Evolutionary conservation across 495 filamentous ascomycete species (phyloP).

Genomic region (Penicillium lagena): DNA sequence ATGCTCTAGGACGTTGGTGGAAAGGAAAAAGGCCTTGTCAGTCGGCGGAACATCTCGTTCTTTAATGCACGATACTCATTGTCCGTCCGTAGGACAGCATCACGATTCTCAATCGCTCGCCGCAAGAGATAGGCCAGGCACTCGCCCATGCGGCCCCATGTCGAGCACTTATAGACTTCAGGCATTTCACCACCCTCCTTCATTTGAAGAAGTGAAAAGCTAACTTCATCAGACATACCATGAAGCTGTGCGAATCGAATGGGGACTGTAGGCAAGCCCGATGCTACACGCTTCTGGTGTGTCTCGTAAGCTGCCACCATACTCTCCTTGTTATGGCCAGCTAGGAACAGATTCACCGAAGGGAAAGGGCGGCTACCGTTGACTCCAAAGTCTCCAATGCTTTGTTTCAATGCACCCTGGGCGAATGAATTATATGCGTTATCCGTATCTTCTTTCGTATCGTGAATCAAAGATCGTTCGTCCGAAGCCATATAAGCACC

Average conservation of each 20-base stretch:
- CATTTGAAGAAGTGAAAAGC: conserved; percentile 60
- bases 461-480: conserved; percentile 64
- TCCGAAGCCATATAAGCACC: conserved; percentile 83
- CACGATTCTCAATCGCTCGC: conserved; percentile 80
- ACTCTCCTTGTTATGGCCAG: conserved; percentile 34
- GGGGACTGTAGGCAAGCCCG: conserved; percentile 25
- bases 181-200: conserved; percentile 36
- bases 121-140: conserved; percentile 86
- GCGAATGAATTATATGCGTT: conserved; percentile 50
- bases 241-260: conserved; percentile 59
- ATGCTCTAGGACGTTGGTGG: neutral
- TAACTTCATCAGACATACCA: conserved; percentile 92
- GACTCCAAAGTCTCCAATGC: conserved; percentile 43
- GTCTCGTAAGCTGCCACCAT: conserved; percentile 26
- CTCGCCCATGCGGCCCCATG: conserved; percentile 79
- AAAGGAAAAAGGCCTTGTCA: conserved; percentile 17
- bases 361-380: conserved; percentile 15
- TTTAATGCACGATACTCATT: conserved; percentile 65
- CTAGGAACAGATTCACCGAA: conserved; percentile 34
- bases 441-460: conserved; percentile 72
- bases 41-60: conserved; percentile 55
- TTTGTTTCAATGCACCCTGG: conserved; percentile 31
- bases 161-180: conserved; percentile 74
- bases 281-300: conserved; percentile 21
- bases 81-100: conserved; percentile 69